Evolutionary conservation across 2,329 filamentous ascomycete species (phyloP).

Genomic region (Penicillium concentricum): DNA sequence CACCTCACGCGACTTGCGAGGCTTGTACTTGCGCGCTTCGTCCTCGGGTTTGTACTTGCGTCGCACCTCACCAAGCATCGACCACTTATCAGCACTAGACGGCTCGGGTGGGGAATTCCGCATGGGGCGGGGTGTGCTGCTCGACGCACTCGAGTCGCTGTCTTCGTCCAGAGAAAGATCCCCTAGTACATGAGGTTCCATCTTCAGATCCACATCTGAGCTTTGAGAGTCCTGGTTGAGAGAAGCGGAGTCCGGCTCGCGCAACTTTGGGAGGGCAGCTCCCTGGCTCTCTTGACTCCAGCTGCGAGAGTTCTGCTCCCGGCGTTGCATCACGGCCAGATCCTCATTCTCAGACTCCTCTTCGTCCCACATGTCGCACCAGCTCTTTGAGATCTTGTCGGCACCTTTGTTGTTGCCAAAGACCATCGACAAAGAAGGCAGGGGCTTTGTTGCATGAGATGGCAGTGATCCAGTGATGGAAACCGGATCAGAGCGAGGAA

Average conservation of each 20-base stretch:
- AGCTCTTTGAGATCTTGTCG: conserved; percentile 90
- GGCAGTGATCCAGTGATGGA: conserved; percentile 79
- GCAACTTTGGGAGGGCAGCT: conserved; percentile 52
- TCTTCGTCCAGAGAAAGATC: conserved; percentile 60
- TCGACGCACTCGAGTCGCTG: conserved; percentile 52
- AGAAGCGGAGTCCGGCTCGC: conserved; percentile 55
- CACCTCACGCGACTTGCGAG: conserved; percentile 55
- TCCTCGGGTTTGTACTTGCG: conserved; percentile 58
- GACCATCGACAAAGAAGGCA: conserved; percentile 71
- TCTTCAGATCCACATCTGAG: conserved; percentile 26
- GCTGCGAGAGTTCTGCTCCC: conserved; percentile 66
- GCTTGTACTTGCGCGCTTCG: conserved; percentile 63
- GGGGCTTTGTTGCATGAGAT: conserved; percentile 56
- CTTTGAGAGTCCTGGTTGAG: conserved; percentile 48
- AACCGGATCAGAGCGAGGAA: conserved; percentile 59
- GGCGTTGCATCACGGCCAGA: conserved; percentile 58
- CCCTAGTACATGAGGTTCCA: conserved; percentile 17
- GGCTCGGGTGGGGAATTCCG: conserved; percentile 62
- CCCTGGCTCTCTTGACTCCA: conserved; percentile 74
- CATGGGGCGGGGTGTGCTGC: conserved; percentile 39
- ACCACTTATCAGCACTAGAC: conserved; percentile 75
- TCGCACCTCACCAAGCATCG: conserved; percentile 78
- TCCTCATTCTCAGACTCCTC: conserved; percentile 68
- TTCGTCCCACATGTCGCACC: conserved; percentile 98
- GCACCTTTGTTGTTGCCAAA: conserved; percentile 65